phyloP scores from a whole-genome alignment of 1,284 basidiomycete genomes.

The Puccinia horiana region DNA sequence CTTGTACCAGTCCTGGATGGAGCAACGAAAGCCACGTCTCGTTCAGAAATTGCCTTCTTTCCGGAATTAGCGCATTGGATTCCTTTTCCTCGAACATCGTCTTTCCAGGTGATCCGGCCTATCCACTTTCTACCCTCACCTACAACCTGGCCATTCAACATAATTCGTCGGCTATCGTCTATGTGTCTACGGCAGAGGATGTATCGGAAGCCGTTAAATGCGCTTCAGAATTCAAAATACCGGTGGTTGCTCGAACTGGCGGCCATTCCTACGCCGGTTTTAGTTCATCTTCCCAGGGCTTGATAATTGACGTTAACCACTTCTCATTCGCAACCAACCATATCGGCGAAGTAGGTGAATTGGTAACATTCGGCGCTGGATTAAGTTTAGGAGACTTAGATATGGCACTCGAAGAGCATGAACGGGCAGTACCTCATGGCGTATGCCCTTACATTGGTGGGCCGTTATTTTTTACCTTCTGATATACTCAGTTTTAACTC shows the following conservation, averaged over 20 bases:
- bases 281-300: slow-evolving; percentile 55
- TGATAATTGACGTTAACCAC: slow-evolving; percentile 55
- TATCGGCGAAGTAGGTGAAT: slow-evolving; percentile 51
- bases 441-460: slow-evolving; percentile 58
- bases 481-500: background rate
- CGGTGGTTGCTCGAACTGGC: slow-evolving; percentile 57
- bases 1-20: background rate
- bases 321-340: slow-evolving; percentile 50
- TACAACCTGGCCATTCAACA: slow-evolving; percentile 59
- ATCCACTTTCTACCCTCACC: slow-evolving; percentile 53
- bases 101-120: slow-evolving; percentile 35
- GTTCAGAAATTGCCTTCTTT: background rate
- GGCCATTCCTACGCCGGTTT: slow-evolving; percentile 58
- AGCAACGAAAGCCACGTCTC: background rate
- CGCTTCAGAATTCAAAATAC: slow-evolving; percentile 51
- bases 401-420: slow-evolving; percentile 55
- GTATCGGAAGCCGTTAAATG: slow-evolving; percentile 56
- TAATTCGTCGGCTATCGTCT: slow-evolving; percentile 56
- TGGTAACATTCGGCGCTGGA: slow-evolving; percentile 56
- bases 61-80: background rate
- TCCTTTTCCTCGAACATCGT: slow-evolving; percentile 16
- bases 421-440: slow-evolving; percentile 57
- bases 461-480: background rate
- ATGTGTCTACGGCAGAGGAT: slow-evolving; percentile 52
- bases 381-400: slow-evolving; percentile 58